Conservation (phyloP, 2,329 filamentous ascomycete species). For the Dactylellina leptospora region DNA sequence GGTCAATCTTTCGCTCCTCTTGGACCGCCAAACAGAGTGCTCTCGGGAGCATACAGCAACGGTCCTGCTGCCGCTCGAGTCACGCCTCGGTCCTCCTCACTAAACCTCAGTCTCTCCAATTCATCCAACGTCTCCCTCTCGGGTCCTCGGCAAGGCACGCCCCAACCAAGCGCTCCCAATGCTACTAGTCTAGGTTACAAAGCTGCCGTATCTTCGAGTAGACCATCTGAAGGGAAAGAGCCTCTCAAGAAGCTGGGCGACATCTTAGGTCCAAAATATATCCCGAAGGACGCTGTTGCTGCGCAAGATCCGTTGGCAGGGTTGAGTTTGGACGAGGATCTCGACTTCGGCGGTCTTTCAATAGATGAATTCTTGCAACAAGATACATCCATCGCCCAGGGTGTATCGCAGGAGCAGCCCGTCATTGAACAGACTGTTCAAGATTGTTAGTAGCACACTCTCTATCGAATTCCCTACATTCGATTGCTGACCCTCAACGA, state of each 20-base stretch:
- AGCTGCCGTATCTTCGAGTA: slow-evolving; percentile 28
- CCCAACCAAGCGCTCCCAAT: slow-evolving; percentile 10
- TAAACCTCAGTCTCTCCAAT: slow-evolving; percentile 76
- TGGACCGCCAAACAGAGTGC: slow-evolving; percentile 39
- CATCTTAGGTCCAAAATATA: slow-evolving; percentile 26
- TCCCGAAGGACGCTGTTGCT: slow-evolving; percentile 13
- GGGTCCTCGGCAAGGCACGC: slow-evolving; percentile 62
- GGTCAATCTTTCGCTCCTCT: slow-evolving; percentile 16
- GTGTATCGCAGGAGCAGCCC: slow-evolving; percentile 30
- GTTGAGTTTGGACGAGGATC: slow-evolving; percentile 67
- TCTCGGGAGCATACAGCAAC: slow-evolving; percentile 36
- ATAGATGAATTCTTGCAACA: slow-evolving; percentile 72
- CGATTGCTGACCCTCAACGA: slow-evolving; percentile 57
- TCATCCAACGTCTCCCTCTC: slow-evolving; percentile 81
- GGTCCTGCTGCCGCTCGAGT: slow-evolving; percentile 58
- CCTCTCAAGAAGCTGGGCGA: slow-evolving; percentile 40
- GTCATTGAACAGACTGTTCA: slow-evolving; percentile 70
- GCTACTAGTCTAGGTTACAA: slow-evolving; percentile 23
- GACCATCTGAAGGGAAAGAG: slow-evolving; percentile 45
- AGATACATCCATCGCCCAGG: slow-evolving; percentile 22
- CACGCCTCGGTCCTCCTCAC: slow-evolving; percentile 76
- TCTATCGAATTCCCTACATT: slow-evolving; percentile 37
- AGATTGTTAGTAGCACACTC: slow-evolving; percentile 70
- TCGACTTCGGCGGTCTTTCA: slow-evolving; percentile 81
- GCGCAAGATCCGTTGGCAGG: slow-evolving; percentile 19